Evolutionary conservation across 1,284 basidiomycete species (phyloP), one percentile per base, ranked within the genome.

Genomic region (Puccinia coronata): DNA sequence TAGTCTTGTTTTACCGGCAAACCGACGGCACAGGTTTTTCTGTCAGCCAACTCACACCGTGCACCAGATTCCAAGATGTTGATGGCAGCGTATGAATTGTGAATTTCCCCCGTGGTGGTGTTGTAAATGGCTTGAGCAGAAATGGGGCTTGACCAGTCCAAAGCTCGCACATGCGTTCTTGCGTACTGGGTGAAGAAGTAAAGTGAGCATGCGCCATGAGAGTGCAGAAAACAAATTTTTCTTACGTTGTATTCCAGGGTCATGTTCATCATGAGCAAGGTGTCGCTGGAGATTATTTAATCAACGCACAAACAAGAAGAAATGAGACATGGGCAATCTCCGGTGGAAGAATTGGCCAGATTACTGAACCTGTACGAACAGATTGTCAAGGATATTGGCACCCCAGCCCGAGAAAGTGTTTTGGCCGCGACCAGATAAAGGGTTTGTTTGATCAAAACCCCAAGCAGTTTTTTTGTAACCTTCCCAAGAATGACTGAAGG

Each of bases 221-320:
- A 39, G 18, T 20, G 25, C 3, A 23, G 34, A 51, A 71, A 23
- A 53, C 2, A 20, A 2, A 16, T 20, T 43, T n/a, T 8, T 47
- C 71, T 75, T 39, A 81, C 80, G 41, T 81, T 81, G 28, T 75
- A 81, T 61, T 81, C 80, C 39, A 47, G 61, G 3, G 80, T 75
- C 80, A 81, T 81, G 49, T 81, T 75, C 80, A 81, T 81, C 43
- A 81, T 75, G 8, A 81, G 72, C 63, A 81, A 51, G 34, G 72
- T 81, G 61, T 81, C 80, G n/a, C 80, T 81, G 39, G 25, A 6
- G 18, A 47, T 36, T 41, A 28, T 76, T 47, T 31, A 3, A 63
- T 11, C 25, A 11, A n/a, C 18, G 47, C 55, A 11, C 23, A 34
- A 39, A 53, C 12, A 34, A 59, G 41, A 16, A 25, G 14, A 25